Base-by-base conservation (phyloP, 352 stramenopile species). In the Phytophthora constricta region DNA sequence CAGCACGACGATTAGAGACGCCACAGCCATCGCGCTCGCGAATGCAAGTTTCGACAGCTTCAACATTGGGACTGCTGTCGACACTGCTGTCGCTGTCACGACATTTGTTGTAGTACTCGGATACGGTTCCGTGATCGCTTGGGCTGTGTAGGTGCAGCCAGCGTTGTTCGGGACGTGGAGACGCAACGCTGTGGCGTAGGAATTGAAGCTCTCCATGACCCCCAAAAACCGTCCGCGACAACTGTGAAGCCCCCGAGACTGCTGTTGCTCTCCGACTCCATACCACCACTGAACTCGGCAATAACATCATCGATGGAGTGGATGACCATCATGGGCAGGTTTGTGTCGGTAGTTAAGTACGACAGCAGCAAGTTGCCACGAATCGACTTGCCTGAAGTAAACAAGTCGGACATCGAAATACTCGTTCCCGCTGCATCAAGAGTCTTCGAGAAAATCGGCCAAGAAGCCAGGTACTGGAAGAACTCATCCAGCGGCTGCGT, bases 351-450 rank as follows among this genome's bases (percentile, higher is more conserved):
- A 0, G 54, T 60, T 20, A 68, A 41, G 51, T 72, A 88, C 14
- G 62, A 37, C 19, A 82, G 10, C 9, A 84, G n/a, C 11, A 59
- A 33, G 10, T 63, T 39, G 11, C 59, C 65, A 7, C 48, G 50
- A 31, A 88, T 48, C 23, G 73, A 88, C 46, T 80, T 83, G 62
- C 57, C 74, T 0, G 42, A 37, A 0, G 77, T 54, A 39, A 90
- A 89, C 10, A 82, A 51, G 31, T 87, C 68, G 1, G 49, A 61
- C 23, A 88, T 58, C 13, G 63, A 39, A 10, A 82, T 53, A 14
- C 28, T 68, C 0, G 41, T 62, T 17, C 61, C 23, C 13, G 58
- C 53, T 0, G 42, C 62, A 23, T 66, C 23, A 9, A 69, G 28
- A 0, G 53, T 67, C 26, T 51, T 57, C 10, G 59, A 63, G 37